Conservation (phyloP, 305 asterid species). For the Plantago lanceolata region DNA sequence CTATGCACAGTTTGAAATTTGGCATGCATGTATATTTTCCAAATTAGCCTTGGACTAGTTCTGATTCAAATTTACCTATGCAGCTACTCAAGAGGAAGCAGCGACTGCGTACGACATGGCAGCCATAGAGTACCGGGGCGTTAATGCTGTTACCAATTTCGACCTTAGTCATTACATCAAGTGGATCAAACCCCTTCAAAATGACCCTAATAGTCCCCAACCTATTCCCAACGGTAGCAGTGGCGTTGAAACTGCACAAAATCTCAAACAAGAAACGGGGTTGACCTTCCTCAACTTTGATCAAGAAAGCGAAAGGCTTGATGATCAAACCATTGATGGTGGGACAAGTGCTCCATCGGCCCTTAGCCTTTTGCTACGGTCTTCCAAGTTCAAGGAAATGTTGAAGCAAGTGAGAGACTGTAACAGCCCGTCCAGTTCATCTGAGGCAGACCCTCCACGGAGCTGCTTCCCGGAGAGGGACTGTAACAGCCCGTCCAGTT, state of each 20-base stretch:
- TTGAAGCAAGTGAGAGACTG: conserved; percentile 35
- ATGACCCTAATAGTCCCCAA: conserved; percentile 16
- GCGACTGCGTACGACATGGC: conserved; percentile 94
- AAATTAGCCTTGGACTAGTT: background rate
- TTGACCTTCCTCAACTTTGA: conserved; percentile 28
- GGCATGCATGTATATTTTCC: conserved; percentile 16
- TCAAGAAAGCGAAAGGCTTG: conserved; percentile 32
- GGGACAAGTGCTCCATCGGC: conserved; percentile 40
- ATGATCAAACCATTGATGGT: conserved; percentile 17
- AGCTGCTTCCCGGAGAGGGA: conserved; percentile 85
- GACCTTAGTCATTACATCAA: conserved; percentile 76
- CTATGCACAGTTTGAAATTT: conserved; percentile 18
- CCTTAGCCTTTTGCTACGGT: conserved; percentile 45
- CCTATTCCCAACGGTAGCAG: conserved; percentile 19
- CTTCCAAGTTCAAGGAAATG: conserved; percentile 65
- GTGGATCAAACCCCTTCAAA: conserved; percentile 36
- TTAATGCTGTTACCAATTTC: conserved; percentile 84
- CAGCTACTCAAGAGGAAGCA: conserved; percentile 95
- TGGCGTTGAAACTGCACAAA: conserved; percentile 24
- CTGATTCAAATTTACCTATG: background rate
- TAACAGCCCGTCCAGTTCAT: conserved; percentile 36
- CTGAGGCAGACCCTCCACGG: conserved; percentile 40
- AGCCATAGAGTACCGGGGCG: conserved; percentile 86
- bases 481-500: too few relatives aligned
- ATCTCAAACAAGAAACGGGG: conserved; percentile 28